Base-by-base conservation (phyloP, 2,329 filamentous ascomycete genomes). In the Cercospora berteroae region DNA sequence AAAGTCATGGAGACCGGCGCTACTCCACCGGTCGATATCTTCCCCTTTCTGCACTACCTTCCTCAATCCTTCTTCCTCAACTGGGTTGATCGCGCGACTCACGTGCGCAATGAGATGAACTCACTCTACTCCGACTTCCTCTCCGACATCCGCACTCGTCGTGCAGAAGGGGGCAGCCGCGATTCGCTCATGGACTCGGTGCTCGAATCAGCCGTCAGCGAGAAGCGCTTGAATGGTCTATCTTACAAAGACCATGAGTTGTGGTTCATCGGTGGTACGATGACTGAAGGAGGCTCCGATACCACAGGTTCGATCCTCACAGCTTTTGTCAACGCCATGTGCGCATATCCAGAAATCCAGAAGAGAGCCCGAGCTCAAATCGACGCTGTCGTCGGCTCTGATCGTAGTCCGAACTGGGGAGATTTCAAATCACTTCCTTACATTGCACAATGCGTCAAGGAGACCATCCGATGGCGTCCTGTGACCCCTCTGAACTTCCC, bases 121-220 rank as follows among this genome's bases (percentile, higher is more conserved):
- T 52, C 48, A 5, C 48, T 52, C 20, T 52, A 52, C 12, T 52
- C 48, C 20, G 76, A 79, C 48, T 76, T 80, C 63, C 74, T 80
- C 12, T 60, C 75, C 7, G 73, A 76, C 5, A 76, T 83, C 4
- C 69, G 76, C 12, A 61, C 73, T 10, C 75, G 81, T 4, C 69
- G 72, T 20, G 67, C 55, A 12, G 66, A 68, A 5, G 74, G 71
- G 2, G 76, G 74, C 3, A 70, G 66, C 7, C 70, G 74, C 16
- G 71, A 73, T 8, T 77, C 73, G 12, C 79, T 83, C 59, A 77
- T 83, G 69, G 81, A 84, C 69, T 67, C 71, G 6, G 75, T 83
- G 0, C 74, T 84, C 1, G 79, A 83, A 57, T 73, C 80, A 66
- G 70, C 65, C 20, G 70, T 73, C 5, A 69, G 62, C 48, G 69